Evolutionary conservation across 306 rosid species (phyloP).

Genomic region (Prunus padus): DNA sequence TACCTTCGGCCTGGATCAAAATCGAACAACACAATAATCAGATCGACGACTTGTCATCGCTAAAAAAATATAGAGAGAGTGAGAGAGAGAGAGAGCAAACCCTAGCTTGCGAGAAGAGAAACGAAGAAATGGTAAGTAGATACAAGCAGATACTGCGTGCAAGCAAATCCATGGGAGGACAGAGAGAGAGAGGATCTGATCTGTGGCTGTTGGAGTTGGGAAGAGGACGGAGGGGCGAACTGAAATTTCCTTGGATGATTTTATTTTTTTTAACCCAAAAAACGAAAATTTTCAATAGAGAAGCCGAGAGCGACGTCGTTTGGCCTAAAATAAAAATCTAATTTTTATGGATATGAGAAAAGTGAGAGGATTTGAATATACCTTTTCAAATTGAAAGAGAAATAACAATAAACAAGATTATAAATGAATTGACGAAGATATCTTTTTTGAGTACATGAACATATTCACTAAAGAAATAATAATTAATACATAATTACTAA

Average conservation of each 20-base stretch:
- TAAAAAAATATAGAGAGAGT: background rate
- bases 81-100: slow-evolving; percentile 30
- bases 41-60: slow-evolving; percentile 28
- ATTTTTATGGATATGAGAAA: too few relatives aligned
- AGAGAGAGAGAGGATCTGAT: slow-evolving; percentile 17
- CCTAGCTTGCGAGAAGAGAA: slow-evolving; percentile 37
- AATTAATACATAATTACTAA: too few relatives aligned
- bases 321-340: background rate
- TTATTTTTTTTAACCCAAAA: background rate
- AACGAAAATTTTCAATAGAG: background rate
- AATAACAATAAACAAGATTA: too few relatives aligned
- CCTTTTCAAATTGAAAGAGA: too few relatives aligned
- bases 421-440: too few relatives aligned
- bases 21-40: slow-evolving; percentile 26
- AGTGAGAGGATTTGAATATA: too few relatives aligned
- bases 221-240: background rate
- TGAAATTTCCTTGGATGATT: background rate
- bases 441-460: too few relatives aligned
- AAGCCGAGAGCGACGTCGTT: background rate
- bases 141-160: slow-evolving; percentile 7
- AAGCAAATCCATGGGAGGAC: slow-evolving; percentile 8
- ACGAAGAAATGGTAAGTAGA: slow-evolving; percentile 26
- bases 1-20: slow-evolving; percentile 38
- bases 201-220: slow-evolving; percentile 5
- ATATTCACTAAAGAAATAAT: too few relatives aligned